Percentiles rank a stretch among this genome's conserved stretches.
Conservation (phyloP, 495 filamentous ascomycete species). For the Talaromyces nanjingensis region DNA sequence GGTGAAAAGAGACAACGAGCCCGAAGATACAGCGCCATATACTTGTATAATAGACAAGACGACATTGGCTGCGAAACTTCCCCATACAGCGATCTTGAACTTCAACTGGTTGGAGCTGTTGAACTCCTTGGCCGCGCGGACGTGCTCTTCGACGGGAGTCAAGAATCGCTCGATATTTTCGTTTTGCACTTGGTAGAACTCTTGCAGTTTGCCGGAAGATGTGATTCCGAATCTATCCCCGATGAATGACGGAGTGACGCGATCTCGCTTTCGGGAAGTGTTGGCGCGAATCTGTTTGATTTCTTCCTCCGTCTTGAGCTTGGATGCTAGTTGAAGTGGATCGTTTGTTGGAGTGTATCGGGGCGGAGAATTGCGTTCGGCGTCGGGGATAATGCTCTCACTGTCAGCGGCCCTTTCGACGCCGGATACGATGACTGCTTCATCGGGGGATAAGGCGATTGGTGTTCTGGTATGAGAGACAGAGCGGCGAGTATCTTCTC, state of each 20-base stretch:
- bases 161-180: conserved; percentile 87
- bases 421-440: neutral
- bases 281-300: conserved; percentile 77
- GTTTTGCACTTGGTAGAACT: conserved; percentile 90
- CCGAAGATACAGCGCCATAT: conserved; percentile 80
- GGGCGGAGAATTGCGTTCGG: conserved; percentile 59
- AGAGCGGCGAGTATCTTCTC: neutral
- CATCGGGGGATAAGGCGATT: neutral
- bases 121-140: conserved; percentile 69
- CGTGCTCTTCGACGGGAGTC: conserved; percentile 88
- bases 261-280: conserved; percentile 68
- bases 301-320: conserved; percentile 71
- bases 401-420: neutral
- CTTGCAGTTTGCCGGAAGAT: conserved; percentile 59
- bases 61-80: conserved; percentile 82
- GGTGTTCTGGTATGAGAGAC: neutral
- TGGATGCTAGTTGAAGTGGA: conserved; percentile 73
- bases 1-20: conserved; percentile 89
- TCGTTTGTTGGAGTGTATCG: conserved; percentile 60
- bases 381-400: conserved; percentile 34
- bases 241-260: conserved; percentile 34
- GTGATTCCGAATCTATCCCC: conserved; percentile 25
- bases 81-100: conserved; percentile 82
- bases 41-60: conserved; percentile 72
- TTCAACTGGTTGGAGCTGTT: conserved; percentile 74